Percentiles rank a stretch among this genome's conserved stretches.
Evolutionary conservation across 140 eudicot genomes (phyloP).

Genomic region (Cichorium intybus): DNA sequence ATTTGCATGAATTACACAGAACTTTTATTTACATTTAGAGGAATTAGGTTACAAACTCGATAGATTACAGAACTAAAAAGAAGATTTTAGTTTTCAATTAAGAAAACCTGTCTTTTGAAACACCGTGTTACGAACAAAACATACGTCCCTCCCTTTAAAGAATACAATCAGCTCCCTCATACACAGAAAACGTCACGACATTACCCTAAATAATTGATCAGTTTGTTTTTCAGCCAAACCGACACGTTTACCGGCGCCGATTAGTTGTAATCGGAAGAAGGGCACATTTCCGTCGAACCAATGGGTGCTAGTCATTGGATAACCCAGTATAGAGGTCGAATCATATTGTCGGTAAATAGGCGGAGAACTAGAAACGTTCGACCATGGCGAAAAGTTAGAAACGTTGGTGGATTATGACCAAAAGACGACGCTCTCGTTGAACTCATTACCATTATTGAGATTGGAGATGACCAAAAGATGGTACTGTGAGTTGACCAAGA

Average conservation of each 20-base stretch:
- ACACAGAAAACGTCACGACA: slow-evolving; percentile 75
- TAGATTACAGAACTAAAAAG: slow-evolving; percentile 2
- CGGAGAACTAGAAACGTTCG: slow-evolving; percentile 24
- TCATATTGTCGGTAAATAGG: slow-evolving; percentile 28
- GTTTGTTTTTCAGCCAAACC: slow-evolving; percentile 53
- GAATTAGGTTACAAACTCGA: slow-evolving; percentile 10
- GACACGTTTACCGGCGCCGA: slow-evolving; percentile 95
- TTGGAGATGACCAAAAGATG: too few relatives aligned
- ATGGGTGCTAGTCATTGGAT: slow-evolving; percentile 37
- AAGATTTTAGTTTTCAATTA: slow-evolving; percentile 39
- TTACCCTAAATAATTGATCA: slow-evolving; percentile 17
- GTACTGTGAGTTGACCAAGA: slow-evolving; percentile 24
- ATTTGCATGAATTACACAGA: background rate
- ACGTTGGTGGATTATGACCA: slow-evolving; percentile 43
- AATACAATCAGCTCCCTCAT: slow-evolving; percentile 68
- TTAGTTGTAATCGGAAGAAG: slow-evolving; percentile 32
- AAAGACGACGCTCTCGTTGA: slow-evolving; percentile 74
- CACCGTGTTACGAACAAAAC: slow-evolving; percentile 82
- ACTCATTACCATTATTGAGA: slow-evolving; percentile 37
- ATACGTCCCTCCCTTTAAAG: slow-evolving; percentile 78
- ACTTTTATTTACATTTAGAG: slow-evolving; percentile 14
- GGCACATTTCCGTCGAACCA: slow-evolving; percentile 49
- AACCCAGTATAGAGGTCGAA: slow-evolving; percentile 79
- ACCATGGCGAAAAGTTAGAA: slow-evolving; percentile 15
- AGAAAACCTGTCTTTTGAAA: slow-evolving; percentile 84